Base-by-base conservation (phyloP, 352 stramenopile genomes). In the Lagenidium giganteum region DNA sequence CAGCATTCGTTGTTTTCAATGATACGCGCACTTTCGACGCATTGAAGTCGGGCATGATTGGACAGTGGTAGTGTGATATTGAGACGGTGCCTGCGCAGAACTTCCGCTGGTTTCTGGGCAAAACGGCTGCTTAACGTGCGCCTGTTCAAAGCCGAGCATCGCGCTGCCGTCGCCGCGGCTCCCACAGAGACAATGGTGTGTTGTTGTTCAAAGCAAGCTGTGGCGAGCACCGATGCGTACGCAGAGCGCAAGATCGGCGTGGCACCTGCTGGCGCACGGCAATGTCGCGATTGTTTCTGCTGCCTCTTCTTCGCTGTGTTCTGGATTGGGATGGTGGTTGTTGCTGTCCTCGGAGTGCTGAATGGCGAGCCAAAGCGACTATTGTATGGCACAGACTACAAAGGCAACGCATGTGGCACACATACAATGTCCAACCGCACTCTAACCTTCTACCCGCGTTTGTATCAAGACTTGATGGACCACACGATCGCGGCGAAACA, bases 371-470 rank as follows among this genome's bases (percentile, higher is more conserved):
- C 80, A 5, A 72, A 83, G 25, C 68, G 76, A 4, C 45, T 93
- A 37, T 57, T 90, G 5, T 93, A 80, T 39, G 81, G 71, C 23
- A 64, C 62, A 17, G 81, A 93, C 44, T 84, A 83, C 31, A 85
- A 82, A 33, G 81, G 81, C 38, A 85, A 67, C 17, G 83, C 78
- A 7, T 93, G 81, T 18, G 81, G 81, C 26, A 83, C 68, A 5
- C 71, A 66, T 1, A 43, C 43, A 4, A 40, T 57, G 12, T 31
- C 52, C 16, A 33, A 60, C 16, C 42, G 53, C 6, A 35, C 54
- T 1, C 61, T 84, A 23, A 87, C 70, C 11, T 87, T 82, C 40
- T 93, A 93, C 37, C 81, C 81, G 20, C 73, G 80, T 17, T 75
- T 93, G 39, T 85, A 58, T 13, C 63, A 93, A 38, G 81, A 93